Base-by-base conservation (phyloP, 768 basidiomycete species). In the Cyclocybe cylindracea region DNA sequence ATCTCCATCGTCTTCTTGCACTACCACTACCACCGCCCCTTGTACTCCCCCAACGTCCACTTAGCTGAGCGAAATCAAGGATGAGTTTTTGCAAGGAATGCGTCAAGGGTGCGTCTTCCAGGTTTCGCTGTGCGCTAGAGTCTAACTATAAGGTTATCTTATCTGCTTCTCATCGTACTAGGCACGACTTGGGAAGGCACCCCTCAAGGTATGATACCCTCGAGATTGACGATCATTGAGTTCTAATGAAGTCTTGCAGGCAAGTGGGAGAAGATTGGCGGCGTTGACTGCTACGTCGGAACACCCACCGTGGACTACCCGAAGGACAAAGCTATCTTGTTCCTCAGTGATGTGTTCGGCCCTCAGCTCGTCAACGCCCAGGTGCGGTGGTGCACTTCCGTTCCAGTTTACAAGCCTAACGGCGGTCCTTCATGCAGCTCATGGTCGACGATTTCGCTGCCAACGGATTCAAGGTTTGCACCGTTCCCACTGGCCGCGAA, bases 71-170 rank as follows among this genome's bases (percentile, higher is more conserved):
- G 24, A 24, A 24, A 24, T 24, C 24, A 24, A 24, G 24, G 24
- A 82, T 83, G 82, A 77, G 76, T 64, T 69, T 82, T 52, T 83
- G 82, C 66, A 66, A 73, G 53, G 65, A 85, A 55, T 86, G 84
- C 50, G 53, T 83, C 49, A 70, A 70, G 61, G 82, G 84, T 80
- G 45, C 34, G 68, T 50, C 19, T 14, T 39, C 34, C 14, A 7
- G 19, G 18, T 31, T 7, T 31, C 31, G 16, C 31, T 19, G 7
- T 29, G 6, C 9, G 24, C 24, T 24, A 24, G 24, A 24, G 24
- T 24, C 24, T 24, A 24, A 24, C 24, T 2, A 24, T 24, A 24
- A 24, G 24, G 24, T 24, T 24, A 24, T 24, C 24, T 24, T 24
- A 24, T 24, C 24, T 24, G 24, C 24, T 24, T 24, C 24, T 24